Percentiles rank a stretch among this genome's conserved stretches.
Conservation (phyloP, 2,329 filamentous ascomycete genomes). For the Elsinoe arachidis region DNA sequence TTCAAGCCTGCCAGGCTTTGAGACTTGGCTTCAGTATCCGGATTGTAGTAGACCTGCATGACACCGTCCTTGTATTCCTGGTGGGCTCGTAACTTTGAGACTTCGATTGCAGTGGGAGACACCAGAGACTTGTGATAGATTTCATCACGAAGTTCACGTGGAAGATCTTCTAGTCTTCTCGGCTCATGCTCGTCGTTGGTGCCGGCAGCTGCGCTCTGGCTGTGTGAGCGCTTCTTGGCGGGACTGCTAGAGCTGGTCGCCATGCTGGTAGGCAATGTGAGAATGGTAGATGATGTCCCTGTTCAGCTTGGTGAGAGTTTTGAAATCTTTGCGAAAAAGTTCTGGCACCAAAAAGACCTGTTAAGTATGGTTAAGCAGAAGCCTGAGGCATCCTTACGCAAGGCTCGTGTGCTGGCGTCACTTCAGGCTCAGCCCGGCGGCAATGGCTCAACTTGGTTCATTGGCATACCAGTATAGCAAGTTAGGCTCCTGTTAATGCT, state of each 20-base stretch:
- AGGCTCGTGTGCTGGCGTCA: no score
- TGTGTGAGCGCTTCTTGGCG: neutral
- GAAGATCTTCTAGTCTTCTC: neutral
- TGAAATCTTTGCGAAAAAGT: no score
- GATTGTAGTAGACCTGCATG: neutral
- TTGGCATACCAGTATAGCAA: no score
- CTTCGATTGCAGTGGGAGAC: neutral
- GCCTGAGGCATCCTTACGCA: no score
- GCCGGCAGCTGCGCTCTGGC: neutral
- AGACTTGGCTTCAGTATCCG: neutral
- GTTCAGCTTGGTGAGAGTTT: no score
- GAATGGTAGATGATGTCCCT: no score
- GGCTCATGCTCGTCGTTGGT: neutral
- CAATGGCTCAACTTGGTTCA: no score
- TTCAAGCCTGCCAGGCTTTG: neutral
- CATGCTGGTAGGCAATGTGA: neutral
- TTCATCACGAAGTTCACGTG: neutral
- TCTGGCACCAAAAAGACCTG: no score
- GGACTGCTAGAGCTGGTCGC: neutral
- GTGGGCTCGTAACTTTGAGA: neutral
- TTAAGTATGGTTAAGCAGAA: no score
- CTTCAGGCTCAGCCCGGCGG: no score
- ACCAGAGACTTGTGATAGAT: constrained; percentile 1
- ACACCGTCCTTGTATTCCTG: neutral
- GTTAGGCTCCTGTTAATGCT: no score